Evolutionary conservation across 2,329 filamentous ascomycete genomes (phyloP), one percentile per base, ranked within the genome.

Genomic region (Bipolaris cookei): DNA sequence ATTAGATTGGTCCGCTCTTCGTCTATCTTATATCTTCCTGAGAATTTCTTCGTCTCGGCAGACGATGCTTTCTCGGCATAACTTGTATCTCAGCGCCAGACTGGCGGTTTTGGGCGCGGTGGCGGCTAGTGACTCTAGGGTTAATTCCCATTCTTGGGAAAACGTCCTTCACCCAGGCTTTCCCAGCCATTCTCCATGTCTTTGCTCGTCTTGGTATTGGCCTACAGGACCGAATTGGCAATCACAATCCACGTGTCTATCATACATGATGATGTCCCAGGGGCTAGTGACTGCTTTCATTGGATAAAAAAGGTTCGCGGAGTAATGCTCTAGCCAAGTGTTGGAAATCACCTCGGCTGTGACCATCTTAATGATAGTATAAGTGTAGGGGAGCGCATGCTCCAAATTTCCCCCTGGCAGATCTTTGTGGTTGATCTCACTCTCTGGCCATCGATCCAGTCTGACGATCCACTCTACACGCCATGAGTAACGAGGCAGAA

Each of bases 401-500:
- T 21, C 21, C 21, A 25, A 34, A 48, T 20, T 32, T 14, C 44
- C 46, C 39, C 14, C 20, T 34, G 18, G 52, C 35, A 41, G 46
- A 55, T 51, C 46, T n/a, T 28, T 21, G 16, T 34, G 16, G 34
- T 23, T 41, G 3, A 32, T 47, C 21, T 20, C n/a, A 37, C 11
- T 21, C 21, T 38, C 34, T 50, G 43, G 32, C 28, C 44, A 23
- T 51, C 45, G 45, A 8, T 13, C 21, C 13, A 25, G n/a, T 28
- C n/a, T 48, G 45, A 48, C 18, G 11, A 11, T 14, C 30, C 21
- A 25, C n/a, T 28, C 1, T 21, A 4, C 6, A 11, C 48, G 63
- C 38, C 25, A 64, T 58, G 54, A 64, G 50, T 28, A 64, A 44
- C 46, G 51, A 62, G 41, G 62, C 60, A 23, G 56, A 67, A 5